A percentile compares a stretch with the other conserved stretches of the same genome.
These are phyloP conservation scores for Asclepias syriaca DNA, from an alignment of 257 asterid species.

Conservation along the genomic window DNA sequence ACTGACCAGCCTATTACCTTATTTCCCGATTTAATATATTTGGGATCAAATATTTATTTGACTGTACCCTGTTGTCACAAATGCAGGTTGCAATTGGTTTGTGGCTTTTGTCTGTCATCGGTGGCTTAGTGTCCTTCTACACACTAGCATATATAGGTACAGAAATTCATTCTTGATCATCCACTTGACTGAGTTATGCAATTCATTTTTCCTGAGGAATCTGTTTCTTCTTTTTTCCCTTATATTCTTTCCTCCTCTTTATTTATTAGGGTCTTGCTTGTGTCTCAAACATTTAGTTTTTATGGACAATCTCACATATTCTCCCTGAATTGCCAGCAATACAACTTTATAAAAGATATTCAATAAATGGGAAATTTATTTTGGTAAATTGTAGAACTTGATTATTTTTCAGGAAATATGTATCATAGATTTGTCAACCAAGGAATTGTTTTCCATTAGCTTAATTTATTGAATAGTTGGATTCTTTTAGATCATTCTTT, in stretches of 20 bases:
- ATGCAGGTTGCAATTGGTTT: slow-evolving; percentile 88
- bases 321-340: background rate
- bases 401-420: background rate
- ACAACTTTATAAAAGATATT: background rate
- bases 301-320: background rate
- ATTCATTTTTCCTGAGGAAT: background rate
- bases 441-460: background rate
- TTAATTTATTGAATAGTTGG: background rate
- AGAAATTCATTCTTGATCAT: slow-evolving; percentile 10
- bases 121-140: slow-evolving; percentile 76
- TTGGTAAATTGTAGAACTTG: background rate
- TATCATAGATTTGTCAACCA: too few species aligned
- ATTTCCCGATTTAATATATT: background rate
- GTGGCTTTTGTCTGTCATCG: slow-evolving; percentile 87
- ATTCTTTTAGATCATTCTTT: background rate
- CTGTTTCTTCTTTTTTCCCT: background rate
- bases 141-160: slow-evolving; percentile 86
- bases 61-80: background rate
- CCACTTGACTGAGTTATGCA: slow-evolving; percentile 1
- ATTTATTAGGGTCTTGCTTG: background rate
- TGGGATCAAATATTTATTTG: background rate
- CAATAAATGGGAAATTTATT: background rate
- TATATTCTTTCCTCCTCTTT: background rate
- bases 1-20: background rate
- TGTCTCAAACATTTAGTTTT: background rate